Conservation (phyloP, 2,329 filamentous ascomycete species). For the Alternaria viburni region DNA sequence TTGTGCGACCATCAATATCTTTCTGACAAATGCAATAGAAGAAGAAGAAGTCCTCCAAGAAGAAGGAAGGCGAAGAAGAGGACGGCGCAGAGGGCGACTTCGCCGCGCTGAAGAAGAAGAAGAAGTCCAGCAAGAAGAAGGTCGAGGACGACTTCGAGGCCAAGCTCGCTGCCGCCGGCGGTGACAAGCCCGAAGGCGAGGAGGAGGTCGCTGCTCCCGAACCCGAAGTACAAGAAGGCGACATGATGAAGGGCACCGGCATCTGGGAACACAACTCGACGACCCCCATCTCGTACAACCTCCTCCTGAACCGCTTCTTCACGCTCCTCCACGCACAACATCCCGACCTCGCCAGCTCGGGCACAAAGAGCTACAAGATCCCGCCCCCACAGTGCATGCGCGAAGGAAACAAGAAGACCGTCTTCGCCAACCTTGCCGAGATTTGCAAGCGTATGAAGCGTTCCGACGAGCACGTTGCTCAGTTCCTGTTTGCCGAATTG, state of each 20-base stretch:
- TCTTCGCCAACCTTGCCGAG: constrained; percentile 98
- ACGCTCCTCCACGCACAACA: constrained; percentile 92
- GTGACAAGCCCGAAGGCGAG: constrained; percentile 60
- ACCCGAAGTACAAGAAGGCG: constrained; percentile 66
- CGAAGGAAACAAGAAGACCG: constrained; percentile 98
- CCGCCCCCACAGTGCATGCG: constrained; percentile 97
- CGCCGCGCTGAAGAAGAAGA: constrained; percentile 81
- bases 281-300: constrained; percentile 79
- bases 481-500: constrained; percentile 97
- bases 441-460: constrained; percentile 99
- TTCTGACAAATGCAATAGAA: constrained; percentile 54
- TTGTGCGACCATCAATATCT: background rate
- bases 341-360: constrained; percentile 89
- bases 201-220: constrained; percentile 57
- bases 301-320: constrained; percentile 92
- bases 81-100: constrained; percentile 63
- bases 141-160: constrained; percentile 70
- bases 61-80: constrained; percentile 62
- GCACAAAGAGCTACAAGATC: constrained; percentile 97
- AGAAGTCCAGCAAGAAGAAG: constrained; percentile 72
- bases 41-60: constrained; percentile 67
- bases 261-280: constrained; percentile 86
- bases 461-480: constrained; percentile 95
- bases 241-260: constrained; percentile 85
- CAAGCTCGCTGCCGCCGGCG: constrained; percentile 66